Base-by-base conservation (phyloP, 2,329 filamentous ascomycete species). In the Ophiostoma australiae region DNA sequence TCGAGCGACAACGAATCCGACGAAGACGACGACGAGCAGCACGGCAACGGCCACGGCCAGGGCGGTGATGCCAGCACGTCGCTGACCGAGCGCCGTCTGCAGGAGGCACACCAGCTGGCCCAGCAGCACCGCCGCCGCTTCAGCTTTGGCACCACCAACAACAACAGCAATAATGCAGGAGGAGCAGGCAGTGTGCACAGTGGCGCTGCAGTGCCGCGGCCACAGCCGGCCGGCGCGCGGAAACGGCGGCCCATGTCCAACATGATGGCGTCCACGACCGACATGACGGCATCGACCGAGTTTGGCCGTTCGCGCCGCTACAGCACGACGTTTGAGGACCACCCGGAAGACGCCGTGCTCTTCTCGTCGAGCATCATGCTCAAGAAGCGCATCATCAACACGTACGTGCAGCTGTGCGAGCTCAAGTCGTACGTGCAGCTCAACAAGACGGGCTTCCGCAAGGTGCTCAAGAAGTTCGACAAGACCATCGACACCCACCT, bases 381-480 rank as follows among this genome's bases (percentile, higher is more conserved):
- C 74, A 98, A 98, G 85, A 97, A 97, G 82, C 89, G 94, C 70
- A 90, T 93, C 70, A 89, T 97, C 75, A 89, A 89, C 78, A 84
- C 94, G 72, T 99, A 97, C 78, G 95, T 99, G 66, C 91, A 92
- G 74, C 84, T 98, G 23, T 97, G 94, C 81, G 95, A 97, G 80
- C 87, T 99, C 76, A 96, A 97, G 78, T 98, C 94, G 1, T 99
- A 94, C 77, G 90, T 94, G 70, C 94, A 98, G 81, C 87, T 99
- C 73, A 99, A 99, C 84, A 91, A 91, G 81, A 99, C 95, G 0
- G 95, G 95, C 15, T 99, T 99, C 81, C 88, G 90, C 77, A 99
- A 99, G 81, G 94, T 97, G 0, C 82, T 98, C 75, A 99, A 99
- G 82, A 99, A 99, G 80, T 99, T 95, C 77, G 95, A 99, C 84